phyloP scores from a whole-genome alignment of 495 filamentous ascomycete species.

The Aspergillus indologenus region DNA sequence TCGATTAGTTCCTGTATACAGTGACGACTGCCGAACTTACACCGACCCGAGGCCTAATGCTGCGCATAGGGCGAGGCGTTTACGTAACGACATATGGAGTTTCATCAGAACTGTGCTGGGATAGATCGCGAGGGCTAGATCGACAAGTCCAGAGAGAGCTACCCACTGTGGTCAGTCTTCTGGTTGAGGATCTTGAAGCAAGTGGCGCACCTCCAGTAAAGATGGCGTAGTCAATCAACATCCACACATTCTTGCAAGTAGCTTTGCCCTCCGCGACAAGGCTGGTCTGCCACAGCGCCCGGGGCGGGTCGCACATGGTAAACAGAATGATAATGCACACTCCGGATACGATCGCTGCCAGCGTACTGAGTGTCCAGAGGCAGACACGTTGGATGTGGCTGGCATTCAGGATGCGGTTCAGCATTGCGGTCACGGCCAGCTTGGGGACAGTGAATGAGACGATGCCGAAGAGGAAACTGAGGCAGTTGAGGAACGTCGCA shows the following conservation, averaged over 20 bases:
- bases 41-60: slow-evolving; percentile 36
- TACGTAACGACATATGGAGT: slow-evolving; percentile 40
- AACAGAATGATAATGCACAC: slow-evolving; percentile 29
- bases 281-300: slow-evolving; percentile 26
- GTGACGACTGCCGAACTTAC: slow-evolving; percentile 19
- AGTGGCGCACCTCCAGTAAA: slow-evolving; percentile 34
- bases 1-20: not conserved
- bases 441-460: slow-evolving; percentile 30
- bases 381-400: slow-evolving; percentile 10
- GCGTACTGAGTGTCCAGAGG: slow-evolving; percentile 22
- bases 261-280: slow-evolving; percentile 23
- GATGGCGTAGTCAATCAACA: slow-evolving; percentile 37
- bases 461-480: slow-evolving; percentile 28
- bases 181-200: not conserved
- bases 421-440: slow-evolving; percentile 26
- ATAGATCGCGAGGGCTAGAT: slow-evolving; percentile 37
- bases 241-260: slow-evolving; percentile 28
- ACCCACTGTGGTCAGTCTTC: not conserved
- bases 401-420: slow-evolving; percentile 28
- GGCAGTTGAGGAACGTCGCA: slow-evolving; percentile 22
- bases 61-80: slow-evolving; percentile 34
- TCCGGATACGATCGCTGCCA: slow-evolving; percentile 17
- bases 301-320: slow-evolving; percentile 28
- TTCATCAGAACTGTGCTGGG: slow-evolving; percentile 30
- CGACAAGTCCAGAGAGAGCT: slow-evolving; percentile 36